phyloP scores from a whole-genome alignment of 495 filamentous ascomycete species.

The Tuber brumale region DNA sequence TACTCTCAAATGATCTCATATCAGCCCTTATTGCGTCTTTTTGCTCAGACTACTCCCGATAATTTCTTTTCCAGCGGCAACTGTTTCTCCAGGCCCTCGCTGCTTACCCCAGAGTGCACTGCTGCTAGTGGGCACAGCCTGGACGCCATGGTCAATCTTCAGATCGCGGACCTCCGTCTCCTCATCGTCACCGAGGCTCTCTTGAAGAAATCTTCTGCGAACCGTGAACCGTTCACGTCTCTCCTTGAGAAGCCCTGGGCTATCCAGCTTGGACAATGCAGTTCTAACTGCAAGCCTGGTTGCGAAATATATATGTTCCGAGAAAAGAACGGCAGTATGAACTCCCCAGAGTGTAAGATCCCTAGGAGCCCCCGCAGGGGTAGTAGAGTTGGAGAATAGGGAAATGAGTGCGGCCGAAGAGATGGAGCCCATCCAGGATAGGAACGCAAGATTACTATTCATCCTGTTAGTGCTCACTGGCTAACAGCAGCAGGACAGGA shows the following conservation, averaged over 20 bases:
- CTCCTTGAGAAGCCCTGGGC: slow-evolving; percentile 75
- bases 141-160: slow-evolving; percentile 43
- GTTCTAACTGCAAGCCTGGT: slow-evolving; percentile 62
- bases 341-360: slow-evolving; percentile 74
- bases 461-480: not conserved
- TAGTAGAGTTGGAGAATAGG: slow-evolving; percentile 63
- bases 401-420: slow-evolving; percentile 79
- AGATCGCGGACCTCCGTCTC: slow-evolving; percentile 39
- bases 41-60: slow-evolving; percentile 47
- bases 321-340: slow-evolving; percentile 74
- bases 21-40: slow-evolving; percentile 51
- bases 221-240: slow-evolving; percentile 62
- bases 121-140: slow-evolving; percentile 36
- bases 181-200: slow-evolving; percentile 46
- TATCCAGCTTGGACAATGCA: slow-evolving; percentile 72
- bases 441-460: slow-evolving; percentile 60
- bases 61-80: slow-evolving; percentile 53
- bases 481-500: not conserved
- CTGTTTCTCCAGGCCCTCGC: slow-evolving; percentile 56
- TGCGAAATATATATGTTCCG: slow-evolving; percentile 77
- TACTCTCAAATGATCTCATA: not conserved
- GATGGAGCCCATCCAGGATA: slow-evolving; percentile 86
- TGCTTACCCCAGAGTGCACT: slow-evolving; percentile 63
- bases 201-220: slow-evolving; percentile 45
- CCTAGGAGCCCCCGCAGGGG: slow-evolving; percentile 52